Conservation (phyloP, 2,329 filamentous ascomycete species). For the Periconia digitata region DNA sequence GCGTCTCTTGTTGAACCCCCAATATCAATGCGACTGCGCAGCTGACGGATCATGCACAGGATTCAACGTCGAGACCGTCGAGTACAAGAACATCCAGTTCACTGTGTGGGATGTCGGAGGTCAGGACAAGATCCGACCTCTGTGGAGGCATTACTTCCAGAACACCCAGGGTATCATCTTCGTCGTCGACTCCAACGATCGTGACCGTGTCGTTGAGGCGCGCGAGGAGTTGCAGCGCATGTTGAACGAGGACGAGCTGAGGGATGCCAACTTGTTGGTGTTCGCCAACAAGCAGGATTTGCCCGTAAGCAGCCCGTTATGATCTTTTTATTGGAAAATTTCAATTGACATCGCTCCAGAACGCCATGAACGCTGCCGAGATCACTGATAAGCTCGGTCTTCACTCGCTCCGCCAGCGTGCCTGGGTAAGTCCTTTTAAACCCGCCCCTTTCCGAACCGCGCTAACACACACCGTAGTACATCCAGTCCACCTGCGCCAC, state of each 20-base stretch:
- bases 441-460: constrained; percentile 30
- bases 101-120: constrained; percentile 99
- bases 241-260: constrained; percentile 97
- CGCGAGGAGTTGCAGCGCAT: constrained; percentile 93
- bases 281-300: constrained; percentile 99
- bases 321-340: constrained; percentile 1
- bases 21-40: constrained; percentile 6
- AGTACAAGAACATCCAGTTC: constrained; percentile 99
- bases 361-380: constrained; percentile 99
- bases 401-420: constrained; percentile 96
- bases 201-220: constrained; percentile 87
- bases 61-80: constrained; percentile 98
- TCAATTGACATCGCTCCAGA: constrained; percentile 56
- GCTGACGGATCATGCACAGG: constrained; percentile 47
- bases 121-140: constrained; percentile 96
- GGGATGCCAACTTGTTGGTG: constrained; percentile 88
- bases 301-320: constrained; percentile 63
- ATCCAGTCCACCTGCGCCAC: constrained; percentile 99
- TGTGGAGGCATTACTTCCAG: constrained; percentile 98
- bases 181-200: constrained; percentile 95
- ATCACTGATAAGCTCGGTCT: constrained; percentile 99
- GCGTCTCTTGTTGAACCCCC: constrained; percentile 24
- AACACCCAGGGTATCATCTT: constrained; percentile 97
- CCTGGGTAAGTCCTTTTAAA: constrained; percentile 75
- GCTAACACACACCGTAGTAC: constrained; percentile 60